phyloP scores from a whole-genome alignment of 257 asterid genomes.

The Petunia axillaris region DNA sequence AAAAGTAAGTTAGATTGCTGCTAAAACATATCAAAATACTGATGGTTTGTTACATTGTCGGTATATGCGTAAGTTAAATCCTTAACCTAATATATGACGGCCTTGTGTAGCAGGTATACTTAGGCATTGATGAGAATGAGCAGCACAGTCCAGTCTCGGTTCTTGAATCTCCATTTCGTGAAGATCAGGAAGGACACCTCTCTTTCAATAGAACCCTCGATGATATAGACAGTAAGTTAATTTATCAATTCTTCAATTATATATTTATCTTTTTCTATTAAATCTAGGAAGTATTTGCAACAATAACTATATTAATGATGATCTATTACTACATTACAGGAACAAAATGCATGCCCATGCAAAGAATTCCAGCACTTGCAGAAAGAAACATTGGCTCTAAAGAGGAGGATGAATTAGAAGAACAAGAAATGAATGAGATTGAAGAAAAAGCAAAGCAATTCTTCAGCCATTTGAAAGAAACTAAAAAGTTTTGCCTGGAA shows the following conservation, averaged over 20 bases:
- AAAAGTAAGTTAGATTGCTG: too few species aligned
- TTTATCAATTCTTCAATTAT: neutral
- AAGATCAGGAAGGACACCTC: conserved; percentile 36
- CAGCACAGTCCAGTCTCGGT: conserved; percentile 82
- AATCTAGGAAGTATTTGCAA: too few species aligned
- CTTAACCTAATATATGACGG: neutral
- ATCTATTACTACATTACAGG: conserved; percentile 27
- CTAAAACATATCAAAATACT: too few species aligned
- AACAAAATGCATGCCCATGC: conserved; percentile 38
- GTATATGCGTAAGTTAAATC: too few species aligned
- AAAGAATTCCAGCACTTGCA: conserved; percentile 31
- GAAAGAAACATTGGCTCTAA: neutral
- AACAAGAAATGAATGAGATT: neutral
- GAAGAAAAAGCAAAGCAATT: conserved; percentile 46
- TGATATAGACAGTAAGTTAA: conserved; percentile 34
- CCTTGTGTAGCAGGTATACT: conserved; percentile 37
- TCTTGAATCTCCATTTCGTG: conserved; percentile 62
- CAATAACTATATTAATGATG: neutral
- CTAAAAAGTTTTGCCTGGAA: neutral
- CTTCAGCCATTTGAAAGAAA: conserved; percentile 28
- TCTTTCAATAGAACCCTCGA: conserved; percentile 33
- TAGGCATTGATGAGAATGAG: conserved; percentile 54
- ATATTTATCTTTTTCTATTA: too few species aligned
- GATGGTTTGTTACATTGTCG: too few species aligned
- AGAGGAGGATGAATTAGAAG: conserved; percentile 15